Percentiles rank a stretch among this genome's conserved stretches.
Conservation (phyloP, 2,329 filamentous ascomycete species). For the Arachnopeziza araneosa region DNA sequence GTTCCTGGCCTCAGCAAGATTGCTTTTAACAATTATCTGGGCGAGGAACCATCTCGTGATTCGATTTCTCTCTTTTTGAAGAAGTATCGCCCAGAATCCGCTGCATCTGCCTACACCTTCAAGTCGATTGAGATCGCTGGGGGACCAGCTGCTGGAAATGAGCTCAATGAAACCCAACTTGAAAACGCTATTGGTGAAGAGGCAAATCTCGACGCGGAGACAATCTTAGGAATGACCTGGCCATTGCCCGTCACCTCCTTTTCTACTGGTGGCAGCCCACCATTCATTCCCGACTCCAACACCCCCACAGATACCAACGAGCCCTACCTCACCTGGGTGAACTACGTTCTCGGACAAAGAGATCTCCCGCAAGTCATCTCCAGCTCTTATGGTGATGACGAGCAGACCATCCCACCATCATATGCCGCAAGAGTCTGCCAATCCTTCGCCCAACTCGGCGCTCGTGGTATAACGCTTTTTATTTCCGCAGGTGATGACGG, state of each 20-base stretch:
- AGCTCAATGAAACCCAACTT: constrained; percentile 7
- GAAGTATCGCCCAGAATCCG: constrained; percentile 15
- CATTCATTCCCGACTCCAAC: constrained; percentile 41
- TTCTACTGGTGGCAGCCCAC: constrained; percentile 49
- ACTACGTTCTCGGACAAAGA: constrained; percentile 42
- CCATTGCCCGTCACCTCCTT: constrained; percentile 48
- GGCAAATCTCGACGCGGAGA: constrained; percentile 51
- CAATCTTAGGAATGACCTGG: constrained; percentile 48
- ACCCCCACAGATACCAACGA: constrained; percentile 51
- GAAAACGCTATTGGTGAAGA: constrained; percentile 31
- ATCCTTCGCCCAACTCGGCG: constrained; percentile 47
- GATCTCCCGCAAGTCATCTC: constrained; percentile 50
- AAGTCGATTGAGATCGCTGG: constrained; percentile 12
- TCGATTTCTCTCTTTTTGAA: constrained; percentile 16
- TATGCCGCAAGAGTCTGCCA: constrained; percentile 50
- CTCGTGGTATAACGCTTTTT: constrained; percentile 47
- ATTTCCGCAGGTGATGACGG: constrained; percentile 48
- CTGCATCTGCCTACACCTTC: constrained; percentile 7
- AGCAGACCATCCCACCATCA: constrained; percentile 45
- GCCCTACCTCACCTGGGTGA: constrained; percentile 51
- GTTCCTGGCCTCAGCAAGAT: constrained; percentile 13
- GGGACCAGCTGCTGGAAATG: constrained; percentile 15
- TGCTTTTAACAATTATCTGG: constrained; percentile 21
- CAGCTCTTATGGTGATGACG: constrained; percentile 55
- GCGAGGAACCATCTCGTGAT: constrained; percentile 16